Conservation (phyloP, 2,329 filamentous ascomycete genomes). For the Colletotrichum tabaci region DNA sequence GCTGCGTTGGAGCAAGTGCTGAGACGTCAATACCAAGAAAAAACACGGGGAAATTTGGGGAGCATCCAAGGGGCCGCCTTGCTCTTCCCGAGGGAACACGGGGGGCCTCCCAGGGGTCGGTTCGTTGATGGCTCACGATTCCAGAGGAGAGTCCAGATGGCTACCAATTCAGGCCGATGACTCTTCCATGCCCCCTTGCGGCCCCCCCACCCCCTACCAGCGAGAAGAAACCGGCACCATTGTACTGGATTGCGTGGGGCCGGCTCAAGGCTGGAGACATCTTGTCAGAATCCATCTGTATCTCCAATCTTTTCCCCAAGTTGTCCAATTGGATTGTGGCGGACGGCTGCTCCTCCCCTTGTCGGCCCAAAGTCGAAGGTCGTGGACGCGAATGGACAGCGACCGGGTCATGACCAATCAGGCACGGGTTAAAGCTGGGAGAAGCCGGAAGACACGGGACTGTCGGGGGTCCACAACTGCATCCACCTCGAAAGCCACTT, state of each 20-base stretch:
- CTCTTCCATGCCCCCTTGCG: constrained; percentile 25
- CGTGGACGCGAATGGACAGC: constrained; percentile 32
- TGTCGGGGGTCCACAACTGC: constrained; percentile 1
- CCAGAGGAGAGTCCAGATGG: constrained; percentile 12
- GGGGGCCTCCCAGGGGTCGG: constrained; percentile 22
- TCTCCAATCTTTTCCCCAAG: neutral
- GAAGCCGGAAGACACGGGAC: constrained; percentile 39
- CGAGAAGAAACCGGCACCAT: constrained; percentile 42
- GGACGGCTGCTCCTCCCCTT: constrained; percentile 6
- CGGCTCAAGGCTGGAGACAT: constrained; percentile 12
- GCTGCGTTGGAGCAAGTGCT: constrained; percentile 8
- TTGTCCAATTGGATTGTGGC: constrained; percentile 6
- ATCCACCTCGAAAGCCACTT: constrained; percentile 12
- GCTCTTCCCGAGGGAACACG: neutral
- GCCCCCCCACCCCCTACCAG: constrained; percentile 6
- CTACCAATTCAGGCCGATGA: constrained; percentile 38
- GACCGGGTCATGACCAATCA: constrained; percentile 22
- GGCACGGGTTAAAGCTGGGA: constrained; percentile 16
- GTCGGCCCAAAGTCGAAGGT: constrained; percentile 31
- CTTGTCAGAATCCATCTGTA: constrained; percentile 4
- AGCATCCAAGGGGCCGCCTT: constrained; percentile 1
- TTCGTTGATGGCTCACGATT: neutral
- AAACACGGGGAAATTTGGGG: constrained; percentile 38
- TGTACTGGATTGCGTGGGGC: constrained; percentile 33
- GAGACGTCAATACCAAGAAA: constrained; percentile 16